These are phyloP conservation scores for Neltuma alba DNA, from an alignment of 306 rosid species.

Conservation along the genomic window DNA sequence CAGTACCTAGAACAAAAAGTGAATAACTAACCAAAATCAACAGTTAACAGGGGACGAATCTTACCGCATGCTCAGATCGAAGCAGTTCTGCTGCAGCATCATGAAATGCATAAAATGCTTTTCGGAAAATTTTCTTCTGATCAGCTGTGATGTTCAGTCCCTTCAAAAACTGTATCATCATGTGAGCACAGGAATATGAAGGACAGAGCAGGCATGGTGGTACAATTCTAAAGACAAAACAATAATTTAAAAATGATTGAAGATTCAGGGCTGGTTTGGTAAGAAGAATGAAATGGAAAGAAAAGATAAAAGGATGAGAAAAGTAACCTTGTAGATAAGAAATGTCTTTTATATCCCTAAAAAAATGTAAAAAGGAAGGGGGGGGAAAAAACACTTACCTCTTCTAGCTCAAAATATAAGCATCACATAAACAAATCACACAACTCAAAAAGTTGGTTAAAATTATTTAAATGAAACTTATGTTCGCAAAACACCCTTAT, in stretches of 20 bases:
- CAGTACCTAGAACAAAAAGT: neutral
- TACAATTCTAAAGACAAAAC: conserved; percentile 15
- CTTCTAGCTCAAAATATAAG: too few relatives aligned
- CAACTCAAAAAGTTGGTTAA: too few relatives aligned
- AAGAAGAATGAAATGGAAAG: neutral
- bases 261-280: neutral
- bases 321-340: neutral
- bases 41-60: conserved; percentile 35
- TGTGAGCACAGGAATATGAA: conserved; percentile 42
- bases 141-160: conserved; percentile 84
- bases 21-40: conserved; percentile 23
- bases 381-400: too few relatives aligned
- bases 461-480: too few relatives aligned
- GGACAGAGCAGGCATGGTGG: conserved; percentile 25
- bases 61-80: conserved; percentile 95
- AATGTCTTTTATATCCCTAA: neutral
- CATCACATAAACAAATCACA: too few relatives aligned
- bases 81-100: conserved; percentile 88
- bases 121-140: conserved; percentile 84
- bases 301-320: neutral
- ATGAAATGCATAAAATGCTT: conserved; percentile 82
- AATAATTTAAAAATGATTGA: conserved; percentile 14
- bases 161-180: conserved; percentile 77
- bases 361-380: too few relatives aligned
- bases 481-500: too few relatives aligned